Conservation (phyloP, 108 stramenopile species). For the Cyclostephanos invisitatus region DNA sequence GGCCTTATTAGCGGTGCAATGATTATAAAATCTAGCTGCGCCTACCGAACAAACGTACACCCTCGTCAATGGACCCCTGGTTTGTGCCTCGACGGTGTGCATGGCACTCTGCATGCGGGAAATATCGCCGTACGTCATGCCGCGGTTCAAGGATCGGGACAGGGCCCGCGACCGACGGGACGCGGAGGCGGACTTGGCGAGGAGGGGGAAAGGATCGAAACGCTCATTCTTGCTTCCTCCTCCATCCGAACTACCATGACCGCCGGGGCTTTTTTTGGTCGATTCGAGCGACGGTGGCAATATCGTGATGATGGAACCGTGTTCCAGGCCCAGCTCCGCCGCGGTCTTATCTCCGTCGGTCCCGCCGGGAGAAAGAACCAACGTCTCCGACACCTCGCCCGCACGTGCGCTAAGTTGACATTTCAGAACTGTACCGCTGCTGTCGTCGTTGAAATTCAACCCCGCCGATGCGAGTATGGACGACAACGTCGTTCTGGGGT, state of each 20-base stretch:
- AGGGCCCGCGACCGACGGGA: conserved; percentile 51
- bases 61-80: conserved; percentile 61
- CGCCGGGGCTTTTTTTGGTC: background rate
- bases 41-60: conserved; percentile 75
- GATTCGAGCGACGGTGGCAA: conserved; percentile 23
- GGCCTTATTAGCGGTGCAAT: conserved; percentile 45
- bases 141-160: conserved; percentile 41
- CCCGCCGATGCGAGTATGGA: conserved; percentile 43
- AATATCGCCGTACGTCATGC: conserved; percentile 70
- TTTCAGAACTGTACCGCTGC: conserved; percentile 1
- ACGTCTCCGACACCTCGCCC: background rate
- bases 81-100: conserved; percentile 79
- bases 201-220: conserved; percentile 83
- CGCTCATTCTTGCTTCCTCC: conserved; percentile 17
- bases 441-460: conserved; percentile 16
- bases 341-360: conserved; percentile 32
- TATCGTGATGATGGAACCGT: conserved; percentile 76
- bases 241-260: background rate
- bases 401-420: conserved; percentile 28
- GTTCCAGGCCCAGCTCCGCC: conserved; percentile 54
- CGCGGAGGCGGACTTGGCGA: conserved; percentile 73
- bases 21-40: conserved; percentile 76
- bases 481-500: conserved; percentile 24
- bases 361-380: conserved; percentile 22
- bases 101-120: conserved; percentile 59